These are phyloP conservation scores for Handroanthus guayacan DNA, from an alignment of 257 asterid genomes.

Conservation along the genomic window DNA sequence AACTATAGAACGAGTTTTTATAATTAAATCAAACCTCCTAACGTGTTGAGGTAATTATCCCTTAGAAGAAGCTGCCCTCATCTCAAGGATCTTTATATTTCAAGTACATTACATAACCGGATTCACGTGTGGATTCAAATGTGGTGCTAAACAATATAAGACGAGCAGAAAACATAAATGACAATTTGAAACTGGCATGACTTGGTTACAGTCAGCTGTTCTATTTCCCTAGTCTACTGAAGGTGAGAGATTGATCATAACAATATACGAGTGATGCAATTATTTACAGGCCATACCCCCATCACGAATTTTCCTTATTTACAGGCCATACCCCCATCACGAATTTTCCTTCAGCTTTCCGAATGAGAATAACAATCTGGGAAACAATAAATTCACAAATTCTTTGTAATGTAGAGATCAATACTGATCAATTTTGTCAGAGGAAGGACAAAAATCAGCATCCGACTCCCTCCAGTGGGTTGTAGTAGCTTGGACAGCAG, in stretches of 20 bases:
- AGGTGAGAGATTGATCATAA: neutral
- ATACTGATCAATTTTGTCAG: constrained; percentile 11
- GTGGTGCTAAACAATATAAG: no score
- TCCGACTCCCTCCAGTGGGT: constrained; percentile 30
- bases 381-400: constrained; percentile 30
- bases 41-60: no score
- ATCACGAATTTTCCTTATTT: constrained; percentile 23
- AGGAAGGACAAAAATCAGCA: constrained; percentile 19
- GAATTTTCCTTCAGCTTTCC: constrained; percentile 17
- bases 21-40: no score
- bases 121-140: neutral
- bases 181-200: neutral
- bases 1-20: no score
- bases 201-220: neutral
- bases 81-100: neutral
- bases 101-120: neutral
- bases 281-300: constrained; percentile 24
- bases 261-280: constrained; percentile 3
- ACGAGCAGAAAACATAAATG: neutral
- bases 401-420: neutral
- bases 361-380: constrained; percentile 27
- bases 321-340: constrained; percentile 12
- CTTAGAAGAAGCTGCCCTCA: no score
- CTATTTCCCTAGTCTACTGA: neutral
- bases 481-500: constrained; percentile 30